Evolutionary conservation across 2,329 filamentous ascomycete species (phyloP).

Genomic region (Conoideocrella luteorostrata): DNA sequence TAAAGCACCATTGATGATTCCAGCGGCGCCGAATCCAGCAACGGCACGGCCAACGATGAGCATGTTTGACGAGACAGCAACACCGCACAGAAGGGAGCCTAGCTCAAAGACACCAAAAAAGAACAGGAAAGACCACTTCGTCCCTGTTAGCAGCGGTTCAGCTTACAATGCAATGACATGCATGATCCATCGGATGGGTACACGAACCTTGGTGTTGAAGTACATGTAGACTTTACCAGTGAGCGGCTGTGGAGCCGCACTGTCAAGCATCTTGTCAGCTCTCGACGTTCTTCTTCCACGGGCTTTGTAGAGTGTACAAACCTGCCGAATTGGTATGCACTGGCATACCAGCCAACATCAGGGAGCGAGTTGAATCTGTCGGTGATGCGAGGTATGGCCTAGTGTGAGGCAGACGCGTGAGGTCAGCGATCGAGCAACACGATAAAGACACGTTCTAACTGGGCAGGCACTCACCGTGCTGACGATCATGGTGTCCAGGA

Average conservation of each 20-base stretch:
- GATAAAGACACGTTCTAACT: background rate
- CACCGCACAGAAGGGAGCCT: slow-evolving; percentile 17
- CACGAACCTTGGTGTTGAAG: slow-evolving; percentile 29
- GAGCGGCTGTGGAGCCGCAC: slow-evolving; percentile 42
- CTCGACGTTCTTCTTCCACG: background rate
- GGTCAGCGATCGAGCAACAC: background rate
- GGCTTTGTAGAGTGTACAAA: slow-evolving; percentile 4
- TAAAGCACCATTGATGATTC: slow-evolving; percentile 14
- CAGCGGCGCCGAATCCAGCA: slow-evolving; percentile 14
- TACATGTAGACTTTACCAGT: slow-evolving; percentile 42
- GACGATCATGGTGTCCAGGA: slow-evolving; percentile 45
- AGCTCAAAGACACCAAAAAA: slow-evolving; percentile 15
- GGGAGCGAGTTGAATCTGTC: slow-evolving; percentile 38
- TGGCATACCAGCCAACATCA: slow-evolving; percentile 49
- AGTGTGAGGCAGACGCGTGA: too few species aligned
- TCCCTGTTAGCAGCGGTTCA: background rate
- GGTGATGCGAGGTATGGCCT: slow-evolving; percentile 41
- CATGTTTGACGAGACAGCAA: slow-evolving; percentile 13
- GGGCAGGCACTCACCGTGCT: slow-evolving; percentile 32
- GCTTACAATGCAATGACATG: background rate
- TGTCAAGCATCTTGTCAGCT: slow-evolving; percentile 14
- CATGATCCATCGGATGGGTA: background rate
- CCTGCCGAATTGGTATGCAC: slow-evolving; percentile 38
- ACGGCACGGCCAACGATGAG: slow-evolving; percentile 17
- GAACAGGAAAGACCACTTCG: slow-evolving; percentile 12